A percentile compares a stretch with the other conserved stretches of the same genome.
phyloP scores from a whole-genome alignment of 2,329 filamentous ascomycete genomes.

The Epichloe baconii region DNA sequence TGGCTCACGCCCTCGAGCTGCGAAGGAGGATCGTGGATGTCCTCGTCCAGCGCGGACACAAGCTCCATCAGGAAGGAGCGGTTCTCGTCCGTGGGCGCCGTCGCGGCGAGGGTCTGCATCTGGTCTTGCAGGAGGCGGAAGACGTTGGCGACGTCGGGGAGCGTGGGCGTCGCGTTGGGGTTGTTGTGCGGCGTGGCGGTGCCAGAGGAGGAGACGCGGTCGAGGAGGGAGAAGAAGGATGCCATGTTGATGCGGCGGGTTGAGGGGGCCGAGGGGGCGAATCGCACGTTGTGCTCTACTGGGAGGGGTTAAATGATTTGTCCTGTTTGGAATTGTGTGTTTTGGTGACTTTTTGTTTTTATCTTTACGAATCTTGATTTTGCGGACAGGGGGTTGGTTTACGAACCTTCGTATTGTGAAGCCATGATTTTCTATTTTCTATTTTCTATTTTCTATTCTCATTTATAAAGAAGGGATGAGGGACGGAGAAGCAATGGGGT shows the following conservation, averaged over 20 bases:
- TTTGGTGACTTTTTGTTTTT: not conserved
- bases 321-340: too few species aligned
- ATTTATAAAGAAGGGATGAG: not conserved
- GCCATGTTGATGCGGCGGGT: conserved; percentile 50
- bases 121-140: conserved; percentile 48
- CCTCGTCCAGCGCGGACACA: conserved; percentile 31
- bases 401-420: conserved; percentile 40
- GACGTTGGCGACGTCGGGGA: conserved; percentile 42
- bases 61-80: conserved; percentile 36
- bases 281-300: conserved; percentile 54
- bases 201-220: conserved; percentile 32
- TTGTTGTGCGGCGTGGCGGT: conserved; percentile 30
- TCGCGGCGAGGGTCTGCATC: conserved; percentile 35
- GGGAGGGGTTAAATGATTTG: conserved; percentile 1
- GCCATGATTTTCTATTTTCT: conserved; percentile 26
- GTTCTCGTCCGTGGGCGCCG: conserved; percentile 36
- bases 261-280: conserved; percentile 24
- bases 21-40: conserved; percentile 39
- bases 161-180: conserved; percentile 46
- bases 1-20: conserved; percentile 42
- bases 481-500: not conserved
- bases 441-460: too few species aligned
- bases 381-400: not conserved
- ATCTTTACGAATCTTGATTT: not conserved
- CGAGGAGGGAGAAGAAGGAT: conserved; percentile 45